Base-by-base conservation (phyloP, 371 early-diverging fungal genomes). In the Mucor irregularis region DNA sequence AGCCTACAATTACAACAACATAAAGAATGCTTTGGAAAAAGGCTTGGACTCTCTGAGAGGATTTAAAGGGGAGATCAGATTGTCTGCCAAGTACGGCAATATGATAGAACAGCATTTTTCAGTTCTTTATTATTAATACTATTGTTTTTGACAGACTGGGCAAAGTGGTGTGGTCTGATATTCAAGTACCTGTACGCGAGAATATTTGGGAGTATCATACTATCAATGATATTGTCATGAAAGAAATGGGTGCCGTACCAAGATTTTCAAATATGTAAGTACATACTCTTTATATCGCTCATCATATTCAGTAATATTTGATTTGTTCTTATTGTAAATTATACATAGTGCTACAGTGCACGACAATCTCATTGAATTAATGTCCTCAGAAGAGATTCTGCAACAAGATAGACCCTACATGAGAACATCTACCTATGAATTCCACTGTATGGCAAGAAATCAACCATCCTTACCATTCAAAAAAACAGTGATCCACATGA, bases 31-130 rank as follows among this genome's bases (percentile, higher is more conserved):
- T 0, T 45, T 81, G 17, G 45, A 39, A 11, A 58, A 54, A 11
- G 73, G 64, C 16, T 24, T 81, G 5, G 69, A 76, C 6, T 31
- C 63, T 25, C 59, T 62, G 1, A 61, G 72, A 14, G 56, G 65
- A 19, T 65, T 58, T 34, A 72, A 61, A 52, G 81, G 79, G 2
- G 75, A 78, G n/a, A 49, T 78, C 5, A 61, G 42, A 14, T 39
- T 81, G 1, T 64, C 43, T 17, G 81, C 77, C 16, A 76, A 71
- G 78, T 78, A 56, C 56, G 68, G n/a, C n/a, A n/a, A n/a, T n/a
- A n/a, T n/a, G n/a, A n/a, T 56, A 17, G 3, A 42, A 35, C 17
- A 19, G n/a, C 24, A 11, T 22, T 9, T 19, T 26, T 29, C 1
- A 13, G 10, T 7, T 30, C 21, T 22, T 30, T 22, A 17, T 26